Conservation (phyloP, 768 basidiomycete species). For the Calocera viscosa region DNA sequence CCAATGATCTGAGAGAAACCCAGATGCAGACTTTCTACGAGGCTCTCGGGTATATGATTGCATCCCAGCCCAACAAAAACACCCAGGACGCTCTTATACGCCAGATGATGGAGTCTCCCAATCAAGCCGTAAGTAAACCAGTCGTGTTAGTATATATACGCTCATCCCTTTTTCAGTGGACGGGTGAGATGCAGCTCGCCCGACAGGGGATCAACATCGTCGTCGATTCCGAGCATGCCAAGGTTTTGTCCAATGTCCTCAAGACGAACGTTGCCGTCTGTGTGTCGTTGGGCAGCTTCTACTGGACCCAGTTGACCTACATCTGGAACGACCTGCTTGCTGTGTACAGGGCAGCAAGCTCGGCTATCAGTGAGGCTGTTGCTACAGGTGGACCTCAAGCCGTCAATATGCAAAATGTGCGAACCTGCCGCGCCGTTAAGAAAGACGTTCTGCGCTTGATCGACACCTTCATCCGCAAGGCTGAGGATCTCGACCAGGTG, state of each 20-base stretch:
- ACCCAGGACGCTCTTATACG: constrained; percentile 90
- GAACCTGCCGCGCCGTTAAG: constrained; percentile 89
- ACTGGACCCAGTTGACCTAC: constrained; percentile 89
- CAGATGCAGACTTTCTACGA: constrained; percentile 95
- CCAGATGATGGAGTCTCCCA: constrained; percentile 94
- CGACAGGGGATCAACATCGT: constrained; percentile 85
- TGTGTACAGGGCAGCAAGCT: constrained; percentile 91
- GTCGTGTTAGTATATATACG: background rate
- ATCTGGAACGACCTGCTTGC: constrained; percentile 98
- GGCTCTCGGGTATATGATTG: constrained; percentile 98
- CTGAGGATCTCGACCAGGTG: constrained; percentile 89
- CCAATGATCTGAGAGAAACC: constrained; percentile 53
- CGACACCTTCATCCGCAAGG: constrained; percentile 95
- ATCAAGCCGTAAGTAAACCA: constrained; percentile 63
- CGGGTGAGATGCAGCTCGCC: constrained; percentile 91
- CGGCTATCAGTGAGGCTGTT: constrained; percentile 88
- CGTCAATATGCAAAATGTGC: constrained; percentile 92
- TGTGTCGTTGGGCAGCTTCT: constrained; percentile 92
- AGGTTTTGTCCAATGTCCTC: constrained; percentile 88
- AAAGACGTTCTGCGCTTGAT: constrained; percentile 95
- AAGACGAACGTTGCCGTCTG: constrained; percentile 99
- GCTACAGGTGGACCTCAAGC: constrained; percentile 78
- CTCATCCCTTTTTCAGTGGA: constrained; percentile 54
- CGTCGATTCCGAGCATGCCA: constrained; percentile 83
- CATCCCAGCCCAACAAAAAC: constrained; percentile 94